Percentiles rank a stretch among this genome's conserved stretches.
Evolutionary conservation across 2,329 filamentous ascomycete genomes (phyloP).

Genomic region (Phyllosticta paracitricarpa): DNA sequence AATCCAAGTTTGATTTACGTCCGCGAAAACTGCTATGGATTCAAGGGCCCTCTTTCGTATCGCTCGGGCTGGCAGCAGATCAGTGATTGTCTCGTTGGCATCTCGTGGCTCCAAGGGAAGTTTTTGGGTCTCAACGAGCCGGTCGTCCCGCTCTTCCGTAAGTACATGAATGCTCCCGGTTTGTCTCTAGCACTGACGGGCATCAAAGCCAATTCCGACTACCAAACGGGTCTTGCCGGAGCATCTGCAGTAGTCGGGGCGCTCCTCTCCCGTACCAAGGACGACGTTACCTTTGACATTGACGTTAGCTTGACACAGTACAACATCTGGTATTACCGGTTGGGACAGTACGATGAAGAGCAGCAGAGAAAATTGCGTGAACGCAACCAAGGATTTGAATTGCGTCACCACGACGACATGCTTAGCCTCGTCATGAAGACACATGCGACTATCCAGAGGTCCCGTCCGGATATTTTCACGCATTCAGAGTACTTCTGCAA

Average conservation of each 20-base stretch:
- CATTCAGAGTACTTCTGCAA: constrained; percentile 4
- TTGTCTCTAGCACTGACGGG: background rate
- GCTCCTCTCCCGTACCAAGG: constrained; percentile 24
- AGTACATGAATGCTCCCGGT: background rate
- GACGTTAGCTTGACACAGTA: constrained; percentile 10
- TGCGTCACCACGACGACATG: constrained; percentile 10
- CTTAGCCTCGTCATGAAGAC: constrained; percentile 3
- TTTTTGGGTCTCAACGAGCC: constrained; percentile 7
- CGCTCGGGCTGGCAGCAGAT: constrained; percentile 47
- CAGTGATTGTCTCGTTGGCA: constrained; percentile 15
- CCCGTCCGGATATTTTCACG: constrained; percentile 1
- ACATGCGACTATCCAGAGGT: background rate
- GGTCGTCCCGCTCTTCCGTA: constrained; percentile 7
- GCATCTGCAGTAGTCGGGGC: constrained; percentile 33
- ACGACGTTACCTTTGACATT: constrained; percentile 5
- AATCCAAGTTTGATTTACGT: constrained; percentile 29
- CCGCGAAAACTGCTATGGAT: constrained; percentile 46
- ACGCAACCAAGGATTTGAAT: constrained; percentile 6
- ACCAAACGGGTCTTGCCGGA: constrained; percentile 34
- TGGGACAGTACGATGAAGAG: constrained; percentile 3
- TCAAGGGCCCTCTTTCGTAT: constrained; percentile 37
- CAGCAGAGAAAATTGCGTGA: background rate
- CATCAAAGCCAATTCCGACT: constrained; percentile 1
- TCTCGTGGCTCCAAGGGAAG: constrained; percentile 6
- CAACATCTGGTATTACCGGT: constrained; percentile 11